Evolutionary conservation across 139 green algal species (phyloP), one percentile per base, ranked within the genome.

Genomic region (Closterium sp.): DNA sequence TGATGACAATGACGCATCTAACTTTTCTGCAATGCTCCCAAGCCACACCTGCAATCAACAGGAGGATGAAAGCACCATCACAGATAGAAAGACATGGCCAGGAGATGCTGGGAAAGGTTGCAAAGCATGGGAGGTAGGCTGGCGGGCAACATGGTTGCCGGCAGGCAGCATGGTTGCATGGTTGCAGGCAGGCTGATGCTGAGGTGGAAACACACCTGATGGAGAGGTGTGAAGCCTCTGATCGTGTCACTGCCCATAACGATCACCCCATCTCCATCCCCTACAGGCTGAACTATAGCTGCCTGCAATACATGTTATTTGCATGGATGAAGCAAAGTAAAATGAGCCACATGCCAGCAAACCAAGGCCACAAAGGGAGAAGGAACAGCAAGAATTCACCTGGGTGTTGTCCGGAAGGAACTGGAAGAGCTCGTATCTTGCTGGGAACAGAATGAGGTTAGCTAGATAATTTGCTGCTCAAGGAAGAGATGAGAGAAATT

Each of bases 401-500:
- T 43, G 87, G 81, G 34, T 34, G 5, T 9, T 87, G n/a, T 84
- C 91, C 25, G 84, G 84, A 34, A 87, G 25, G 25, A 87, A 87
- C 84, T 33, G 21, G 8, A 87, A 33, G 31, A 97, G 93, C 88
- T 95, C 90, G 19, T 90, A 34, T 21, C 90, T 69, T 25, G 96
- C 97, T 64, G 97, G 97, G 89, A 98, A 99, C 0, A 98, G 94
- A 10, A 95, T 88, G 25, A 98, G 94, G 92, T 99, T 99, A 83
- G 97, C 96, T 30, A 99, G 94, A 94, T 98, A 98, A 94, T 97
- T 98, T 86, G 94, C 95, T 31, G 64, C 28, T 33, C 91, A 64
- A 21, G 19, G 8, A 23, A 87, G 31, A 87, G n/a, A n/a, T n/a
- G n/a, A n/a, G n/a, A n/a, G n/a, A n/a, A n/a, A n/a, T n/a, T n/a